Evolutionary conservation across 331 rosid species (phyloP), one percentile per base, ranked within the genome.

Genomic region (Acacia concinna): DNA sequence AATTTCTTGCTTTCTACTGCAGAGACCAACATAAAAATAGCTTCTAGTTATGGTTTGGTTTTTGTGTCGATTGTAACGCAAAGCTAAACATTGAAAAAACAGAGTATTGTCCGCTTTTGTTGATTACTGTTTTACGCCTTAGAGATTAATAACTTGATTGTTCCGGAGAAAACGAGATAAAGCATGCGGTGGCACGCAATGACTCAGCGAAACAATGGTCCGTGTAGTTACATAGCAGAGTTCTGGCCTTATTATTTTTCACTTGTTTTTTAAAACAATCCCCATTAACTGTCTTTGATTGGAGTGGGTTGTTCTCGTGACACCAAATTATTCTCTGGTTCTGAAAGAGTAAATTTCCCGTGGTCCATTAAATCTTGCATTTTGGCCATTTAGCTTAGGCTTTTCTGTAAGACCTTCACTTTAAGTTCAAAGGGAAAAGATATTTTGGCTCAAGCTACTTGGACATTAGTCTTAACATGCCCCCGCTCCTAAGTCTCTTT

Each of bases 1-100:
- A 44, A 70, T 81, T 71, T 75, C 73, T 78, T 79, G 60, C 34
- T 74, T 9, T 74, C 73, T 64, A n/a, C 57, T 27, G 74, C 71
- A 66, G n/a, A 47, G 57, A 25, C 71, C 60, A 44, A 34, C 62
- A 8, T 63, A 11, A 49, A 49, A 62, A 14, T 31, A 32, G 78
- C 30, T 49, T 74, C 18, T 54, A 77, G 37, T 76, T n/a, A n/a
- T n/a, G n/a, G 18, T 41, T 20, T 67, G 31, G 20, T 71, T 84
- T 46, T 6, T 41, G 21, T 44, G 32, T 72, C 66, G 68, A 35
- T 79, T 51, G 69, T 44, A 41, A 25, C 47, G 73, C 7, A 2
- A 23, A 68, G 54, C 37, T 43, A 18, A 41, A 25, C 73, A 25
- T 3, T 68, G 35, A 68, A 25, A 38, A 38, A 23, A 41, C 59